These are phyloP conservation scores for Paramecium caudatum DNA, from an alignment of 73 alveolate species.

Conservation along the genomic window DNA sequence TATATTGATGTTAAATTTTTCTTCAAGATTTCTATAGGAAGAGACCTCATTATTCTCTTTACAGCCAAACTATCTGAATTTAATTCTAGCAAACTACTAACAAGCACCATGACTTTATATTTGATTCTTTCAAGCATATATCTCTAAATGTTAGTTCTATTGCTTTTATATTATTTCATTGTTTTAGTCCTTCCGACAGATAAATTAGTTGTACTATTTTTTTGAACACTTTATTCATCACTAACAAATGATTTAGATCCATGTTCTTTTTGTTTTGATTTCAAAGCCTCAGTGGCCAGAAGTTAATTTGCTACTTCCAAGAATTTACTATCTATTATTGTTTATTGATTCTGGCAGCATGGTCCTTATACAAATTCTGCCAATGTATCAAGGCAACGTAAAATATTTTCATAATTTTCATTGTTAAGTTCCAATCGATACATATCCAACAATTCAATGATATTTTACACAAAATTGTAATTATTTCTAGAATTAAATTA, in stretches of 20 bases:
- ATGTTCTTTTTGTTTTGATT: background rate
- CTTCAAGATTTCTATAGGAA: slow-evolving; percentile 77
- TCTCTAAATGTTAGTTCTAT: slow-evolving; percentile 47
- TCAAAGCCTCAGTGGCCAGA: slow-evolving; percentile 53
- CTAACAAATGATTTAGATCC: slow-evolving; percentile 10
- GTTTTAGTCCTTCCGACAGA: slow-evolving; percentile 41
- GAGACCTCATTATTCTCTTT: slow-evolving; percentile 80
- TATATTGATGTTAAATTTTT: slow-evolving; percentile 75
- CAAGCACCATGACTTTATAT: slow-evolving; percentile 80
- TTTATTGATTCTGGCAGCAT: slow-evolving; percentile 92
- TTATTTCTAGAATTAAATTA: slow-evolving; percentile 89
- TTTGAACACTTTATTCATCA: slow-evolving; percentile 71
- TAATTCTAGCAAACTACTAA: slow-evolving; percentile 74
- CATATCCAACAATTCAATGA: slow-evolving; percentile 74
- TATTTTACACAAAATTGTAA: slow-evolving; percentile 84
- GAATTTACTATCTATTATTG: slow-evolving; percentile 91
- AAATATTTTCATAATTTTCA: slow-evolving; percentile 88
- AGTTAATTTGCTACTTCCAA: slow-evolving; percentile 86
- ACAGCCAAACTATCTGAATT: slow-evolving; percentile 76
- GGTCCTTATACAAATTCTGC: slow-evolving; percentile 99
- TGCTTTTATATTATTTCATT: slow-evolving; percentile 12
- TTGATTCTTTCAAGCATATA: slow-evolving; percentile 78
- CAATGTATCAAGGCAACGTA: slow-evolving; percentile 91
- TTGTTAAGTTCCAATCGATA: slow-evolving; percentile 84
- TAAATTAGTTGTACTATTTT: slow-evolving; percentile 53